A percentile compares a stretch with the other conserved stretches of the same genome.
phyloP scores from a whole-genome alignment of 2,329 filamentous ascomycete species.

The Leptographium galeiforme region DNA sequence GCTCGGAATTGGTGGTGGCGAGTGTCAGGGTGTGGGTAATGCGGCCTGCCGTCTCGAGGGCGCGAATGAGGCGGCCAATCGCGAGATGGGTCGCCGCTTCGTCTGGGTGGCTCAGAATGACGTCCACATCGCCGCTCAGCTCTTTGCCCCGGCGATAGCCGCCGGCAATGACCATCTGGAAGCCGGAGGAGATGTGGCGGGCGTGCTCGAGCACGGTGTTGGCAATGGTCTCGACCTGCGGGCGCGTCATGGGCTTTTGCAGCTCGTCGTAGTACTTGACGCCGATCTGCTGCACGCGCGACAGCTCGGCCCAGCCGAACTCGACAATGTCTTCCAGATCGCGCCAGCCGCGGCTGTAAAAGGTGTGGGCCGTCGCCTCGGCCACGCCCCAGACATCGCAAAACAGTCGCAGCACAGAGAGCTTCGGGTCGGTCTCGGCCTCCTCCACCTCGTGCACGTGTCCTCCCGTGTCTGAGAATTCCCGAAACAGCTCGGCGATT shows the following conservation, averaged over 20 bases:
- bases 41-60: constrained; percentile 53
- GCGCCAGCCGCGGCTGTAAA: constrained; percentile 68
- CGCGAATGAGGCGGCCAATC: constrained; percentile 56
- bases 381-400: constrained; percentile 90
- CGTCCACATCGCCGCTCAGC: constrained; percentile 67
- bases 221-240: constrained; percentile 60
- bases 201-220: constrained; percentile 52
- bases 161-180: constrained; percentile 53
- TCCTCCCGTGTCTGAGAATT: constrained; percentile 49
- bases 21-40: constrained; percentile 74
- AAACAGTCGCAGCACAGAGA: constrained; percentile 56
- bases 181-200: constrained; percentile 42
- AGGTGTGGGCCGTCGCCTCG: constrained; percentile 64
- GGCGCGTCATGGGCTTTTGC: constrained; percentile 51
- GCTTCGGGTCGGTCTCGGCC: constrained; percentile 48
- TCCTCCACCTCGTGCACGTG: constrained; percentile 49
- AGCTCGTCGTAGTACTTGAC: constrained; percentile 92
- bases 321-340: constrained; percentile 80
- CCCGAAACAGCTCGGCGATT: constrained; percentile 62
- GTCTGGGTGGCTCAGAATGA: constrained; percentile 70
- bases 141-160: constrained; percentile 70
- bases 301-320: constrained; percentile 61
- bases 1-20: constrained; percentile 54
- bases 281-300: constrained; percentile 79
- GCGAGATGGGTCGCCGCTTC: constrained; percentile 54